Evolutionary conservation across 2,329 filamentous ascomycete species (phyloP).

Genomic region (Pseudopithomyces chartarum): DNA sequence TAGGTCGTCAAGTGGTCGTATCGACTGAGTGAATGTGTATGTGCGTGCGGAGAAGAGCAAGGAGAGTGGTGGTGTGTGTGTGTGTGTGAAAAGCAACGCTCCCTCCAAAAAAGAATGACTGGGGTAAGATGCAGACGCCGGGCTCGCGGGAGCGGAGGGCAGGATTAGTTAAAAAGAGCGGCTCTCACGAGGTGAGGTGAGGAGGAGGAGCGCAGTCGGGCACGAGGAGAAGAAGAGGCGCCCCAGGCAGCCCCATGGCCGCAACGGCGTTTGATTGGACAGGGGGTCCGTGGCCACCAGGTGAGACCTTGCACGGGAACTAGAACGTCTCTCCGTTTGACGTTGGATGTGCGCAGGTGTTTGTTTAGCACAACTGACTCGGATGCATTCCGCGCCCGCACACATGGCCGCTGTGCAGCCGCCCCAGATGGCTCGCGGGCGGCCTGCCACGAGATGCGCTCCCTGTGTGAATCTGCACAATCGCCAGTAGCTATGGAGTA

Average conservation of each 20-base stretch:
- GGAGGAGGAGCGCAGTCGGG: slow-evolving; percentile 31
- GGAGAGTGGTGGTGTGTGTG: slow-evolving; percentile 18
- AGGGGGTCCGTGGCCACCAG: background rate
- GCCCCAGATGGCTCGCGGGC: background rate
- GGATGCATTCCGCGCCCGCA: slow-evolving; percentile 1
- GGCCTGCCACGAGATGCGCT: background rate
- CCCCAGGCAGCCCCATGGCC: slow-evolving; percentile 6
- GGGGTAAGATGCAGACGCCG: slow-evolving; percentile 41
- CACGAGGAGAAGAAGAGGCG: slow-evolving; percentile 42
- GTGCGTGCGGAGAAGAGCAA: slow-evolving; percentile 16
- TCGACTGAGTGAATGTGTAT: slow-evolving; percentile 10
- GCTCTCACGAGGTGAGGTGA: slow-evolving; percentile 41
- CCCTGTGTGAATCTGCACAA: background rate
- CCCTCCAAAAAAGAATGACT: slow-evolving; percentile 46
- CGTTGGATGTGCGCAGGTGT: slow-evolving; percentile 3
- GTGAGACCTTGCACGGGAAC: slow-evolving; percentile 8
- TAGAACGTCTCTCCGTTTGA: slow-evolving; percentile 2
- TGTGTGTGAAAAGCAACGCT: slow-evolving; percentile 22
- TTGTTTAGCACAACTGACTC: background rate
- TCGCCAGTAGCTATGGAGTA: no score
- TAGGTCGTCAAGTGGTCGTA: slow-evolving; percentile 43
- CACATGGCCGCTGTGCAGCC: background rate
- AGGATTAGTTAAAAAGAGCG: slow-evolving; percentile 39
- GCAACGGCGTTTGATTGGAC: slow-evolving; percentile 23
- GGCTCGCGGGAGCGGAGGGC: slow-evolving; percentile 19